Evolutionary conservation across 495 filamentous ascomycete species (phyloP), one percentile per base, ranked within the genome.

Genomic region (Tricharina praecox): DNA sequence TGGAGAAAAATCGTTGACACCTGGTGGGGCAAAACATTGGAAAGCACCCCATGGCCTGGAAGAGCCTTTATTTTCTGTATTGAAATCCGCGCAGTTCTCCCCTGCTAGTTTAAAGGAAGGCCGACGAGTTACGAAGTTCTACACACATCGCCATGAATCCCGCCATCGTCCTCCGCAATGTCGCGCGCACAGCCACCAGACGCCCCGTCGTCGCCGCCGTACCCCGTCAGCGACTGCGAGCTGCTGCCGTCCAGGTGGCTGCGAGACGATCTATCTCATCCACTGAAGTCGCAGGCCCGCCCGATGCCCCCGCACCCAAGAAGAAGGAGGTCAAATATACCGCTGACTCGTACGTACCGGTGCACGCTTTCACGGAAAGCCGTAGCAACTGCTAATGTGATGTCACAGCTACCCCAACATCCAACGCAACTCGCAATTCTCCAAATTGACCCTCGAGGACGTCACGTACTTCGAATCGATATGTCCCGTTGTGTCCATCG

Each of bases 391-490:
- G 21, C 11, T 24, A 43, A 8, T 43, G 13, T 25, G 18, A 45
- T 39, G 53, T 15, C 50, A 37, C 45, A 74, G 71, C 35, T 83
- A 96, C 62, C 90, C 90, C 16, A 73, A 82, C 48, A 64, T 96
- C 53, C 73, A 85, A 64, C 73, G 90, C 48, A 72, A 94, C 57
- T 64, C 70, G 24, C 77, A 75, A 28, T 97, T 87, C 59, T 68
- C 72, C 43, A 57, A 77, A 56, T 64, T 92, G 49, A 81, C 76
- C 3, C 58, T 65, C 18, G 79, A 85, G 5, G 81, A 97, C 72
- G 81, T 96, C 18, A 60, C 69, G 43, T 77, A 74, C 65, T 95
- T 97, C 71, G 71, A 77, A 53, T 64, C 71, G 4, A 66, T 95
- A 35, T 56, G 58, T 36, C 45, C 57, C 11, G 74, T 93, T 45